Evolutionary conservation across 1,139 yeast species (phyloP), one percentile per base, ranked within the genome.

Genomic region (Kodamaea fungicola): DNA sequence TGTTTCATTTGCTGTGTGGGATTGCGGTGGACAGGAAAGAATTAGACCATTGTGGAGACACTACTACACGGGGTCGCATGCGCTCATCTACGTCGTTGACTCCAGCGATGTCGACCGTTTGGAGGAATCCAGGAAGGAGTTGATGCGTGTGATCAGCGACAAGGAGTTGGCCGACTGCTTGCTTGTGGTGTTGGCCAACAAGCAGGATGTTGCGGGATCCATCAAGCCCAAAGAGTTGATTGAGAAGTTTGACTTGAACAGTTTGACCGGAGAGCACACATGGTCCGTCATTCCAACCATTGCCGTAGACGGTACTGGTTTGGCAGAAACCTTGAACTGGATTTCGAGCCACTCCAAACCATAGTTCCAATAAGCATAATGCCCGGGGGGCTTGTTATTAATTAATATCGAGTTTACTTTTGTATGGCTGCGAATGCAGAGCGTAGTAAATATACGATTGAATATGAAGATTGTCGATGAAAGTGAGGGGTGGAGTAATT

Each of bases 1-100:
- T 59, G 82, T 89, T 43, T 80, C 86, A 42, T 88, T 89, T 71
- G 92, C 92, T 44, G 94, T 92, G 49, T 90, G 97, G 97, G 97
- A 89, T 61, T 94, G 94, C 41, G 97, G 96, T 64, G 97, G 96
- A 59, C 96, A 88, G 64, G 95, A 87, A 53, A 73, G 95, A 59
- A 78, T 87, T 49, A 75, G 96, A 54, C 95, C 95, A 0, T 70
- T 89, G 38, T 89, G 97, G 97, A 79, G 97, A 61, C 96, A 89
- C 58, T 90, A 89, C 62, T 88, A 84, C 62, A 86, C 96, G 8
- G 96, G 96, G 23, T 87, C 97, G 3, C 86, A 88, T 54, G 96
- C 96, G n/a, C 72, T 90, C 44, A 87, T 90, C 40, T 90, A 86
- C 59, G 97, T 90, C 37, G 85, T 90, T 41, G 97, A 90, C 60